phyloP scores from a whole-genome alignment of 306 rosid species.

The Datisca glomerata region DNA sequence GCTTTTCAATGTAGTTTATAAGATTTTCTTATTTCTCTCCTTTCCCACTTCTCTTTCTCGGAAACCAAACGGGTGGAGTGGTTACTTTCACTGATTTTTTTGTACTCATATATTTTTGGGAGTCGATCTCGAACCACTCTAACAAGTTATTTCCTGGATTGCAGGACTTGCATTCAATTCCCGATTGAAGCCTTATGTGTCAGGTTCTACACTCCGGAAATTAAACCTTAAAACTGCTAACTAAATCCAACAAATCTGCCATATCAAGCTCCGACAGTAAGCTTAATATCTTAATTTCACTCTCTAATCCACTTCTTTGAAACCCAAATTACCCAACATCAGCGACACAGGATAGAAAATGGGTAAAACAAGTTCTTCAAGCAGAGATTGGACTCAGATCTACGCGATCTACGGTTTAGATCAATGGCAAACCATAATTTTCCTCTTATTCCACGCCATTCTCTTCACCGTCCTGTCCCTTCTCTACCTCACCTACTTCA shows the following conservation, averaged over 20 bases:
- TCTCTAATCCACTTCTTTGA: background rate
- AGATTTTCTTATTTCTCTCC: background rate
- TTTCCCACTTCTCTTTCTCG: background rate
- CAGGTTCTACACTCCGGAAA: background rate
- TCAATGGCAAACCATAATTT: conserved; percentile 79
- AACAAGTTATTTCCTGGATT: background rate
- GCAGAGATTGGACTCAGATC: conserved; percentile 88
- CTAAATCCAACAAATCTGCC: no score
- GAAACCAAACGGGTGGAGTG: background rate
- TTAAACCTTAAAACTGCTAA: background rate
- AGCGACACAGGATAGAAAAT: conserved; percentile 14
- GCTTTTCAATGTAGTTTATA: no score
- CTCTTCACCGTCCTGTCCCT: conserved; percentile 55
- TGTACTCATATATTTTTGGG: background rate
- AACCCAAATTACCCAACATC: no score
- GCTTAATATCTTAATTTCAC: no score
- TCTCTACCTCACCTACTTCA: conserved; percentile 55
- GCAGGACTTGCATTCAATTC: conserved; percentile 9
- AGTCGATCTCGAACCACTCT: background rate
- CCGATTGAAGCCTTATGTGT: background rate
- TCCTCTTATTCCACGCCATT: conserved; percentile 66
- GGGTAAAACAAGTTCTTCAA: conserved; percentile 49
- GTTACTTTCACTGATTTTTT: background rate
- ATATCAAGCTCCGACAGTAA: no score
- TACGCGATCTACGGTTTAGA: conserved; percentile 88